Base-by-base conservation (phyloP, 192 early-diverging fungal species). In the Paraglomus occultum region DNA sequence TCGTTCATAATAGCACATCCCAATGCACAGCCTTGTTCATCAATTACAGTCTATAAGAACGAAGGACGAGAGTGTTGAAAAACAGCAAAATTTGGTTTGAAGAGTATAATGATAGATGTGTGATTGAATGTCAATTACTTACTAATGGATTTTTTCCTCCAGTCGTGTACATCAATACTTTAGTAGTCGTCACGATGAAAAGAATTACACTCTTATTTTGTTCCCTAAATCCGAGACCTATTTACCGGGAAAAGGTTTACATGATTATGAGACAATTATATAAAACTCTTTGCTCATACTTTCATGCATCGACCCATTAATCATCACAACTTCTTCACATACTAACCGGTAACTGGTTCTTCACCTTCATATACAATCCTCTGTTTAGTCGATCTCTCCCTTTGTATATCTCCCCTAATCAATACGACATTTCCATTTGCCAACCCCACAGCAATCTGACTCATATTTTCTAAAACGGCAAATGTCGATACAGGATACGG, bases 381-480 rank as follows among this genome's bases (percentile, higher is more conserved):
- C 60, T 91, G 83, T 70, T 93, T 94, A 0, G 87, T 90, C 44
- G 87, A 85, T 14, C 87, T 81, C 63, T 92, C 90, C 54, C 88
- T 87, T 43, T 86, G 84, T 14, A 97, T 79, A 74, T 94, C 92
- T 6, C 94, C 92, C 43, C 90, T 85, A 15, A 92, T 84, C 43
- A 95, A 78, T 18, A 96, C 77, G 0, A 96, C 94, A 4, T 91
- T 87, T 11, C 97, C 97, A 71, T 95, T 95, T 20, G 93, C 92
- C 65, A 99, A 80, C 4, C 95, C 97, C 43, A 97, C 79, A 12
- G 97, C 97, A 12, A 95, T 81, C 77, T 96, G 97, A 6, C 90
- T 84, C 74, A 94, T 64, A 62, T 89, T 89, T 39, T 92, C 89
- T 8, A 94, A 67, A 10, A 86, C 84, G 50, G 94, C 91, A 50